A percentile compares a stretch with the other conserved stretches of the same genome.
phyloP scores from a whole-genome alignment of 345 rosid species.

The Heritiera fomes region DNA sequence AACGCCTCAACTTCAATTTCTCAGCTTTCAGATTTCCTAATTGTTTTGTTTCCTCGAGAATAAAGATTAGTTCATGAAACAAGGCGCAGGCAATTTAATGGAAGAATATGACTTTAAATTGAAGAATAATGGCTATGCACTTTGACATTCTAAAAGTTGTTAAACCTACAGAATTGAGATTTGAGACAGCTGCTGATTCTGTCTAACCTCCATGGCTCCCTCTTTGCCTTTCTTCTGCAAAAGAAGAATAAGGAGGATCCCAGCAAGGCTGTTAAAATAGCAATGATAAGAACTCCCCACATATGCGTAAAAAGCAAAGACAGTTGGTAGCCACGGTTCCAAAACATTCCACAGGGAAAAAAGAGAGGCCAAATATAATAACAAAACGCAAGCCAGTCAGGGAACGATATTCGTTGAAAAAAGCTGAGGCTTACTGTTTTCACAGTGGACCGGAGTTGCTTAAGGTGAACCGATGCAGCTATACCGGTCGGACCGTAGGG shows the following conservation, averaged over 20 bases:
- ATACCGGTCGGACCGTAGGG: too few species aligned
- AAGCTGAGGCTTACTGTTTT: too few species aligned
- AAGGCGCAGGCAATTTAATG: background rate
- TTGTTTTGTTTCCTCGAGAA: background rate
- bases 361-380: too few species aligned
- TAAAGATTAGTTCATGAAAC: background rate
- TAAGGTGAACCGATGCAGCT: too few species aligned
- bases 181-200: background rate
- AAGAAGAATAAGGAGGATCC: conserved; percentile 30
- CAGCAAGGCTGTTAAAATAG: conserved; percentile 19
- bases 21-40: conserved; percentile 39
- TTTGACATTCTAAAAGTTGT: background rate
- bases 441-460: too few species aligned
- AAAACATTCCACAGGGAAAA: too few species aligned
- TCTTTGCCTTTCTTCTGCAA: conserved; percentile 31
- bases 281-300: conserved; percentile 35
- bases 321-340: too few species aligned
- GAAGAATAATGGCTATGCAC: too few species aligned
- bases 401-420: too few species aligned
- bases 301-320: background rate
- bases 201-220: conserved; percentile 35
- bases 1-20: conserved; percentile 41
- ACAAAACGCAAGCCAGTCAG: too few species aligned
- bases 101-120: background rate
- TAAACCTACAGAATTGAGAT: background rate